Conservation (phyloP, 164 flowering plant species). For the Magnolia kwangsiensis region DNA sequence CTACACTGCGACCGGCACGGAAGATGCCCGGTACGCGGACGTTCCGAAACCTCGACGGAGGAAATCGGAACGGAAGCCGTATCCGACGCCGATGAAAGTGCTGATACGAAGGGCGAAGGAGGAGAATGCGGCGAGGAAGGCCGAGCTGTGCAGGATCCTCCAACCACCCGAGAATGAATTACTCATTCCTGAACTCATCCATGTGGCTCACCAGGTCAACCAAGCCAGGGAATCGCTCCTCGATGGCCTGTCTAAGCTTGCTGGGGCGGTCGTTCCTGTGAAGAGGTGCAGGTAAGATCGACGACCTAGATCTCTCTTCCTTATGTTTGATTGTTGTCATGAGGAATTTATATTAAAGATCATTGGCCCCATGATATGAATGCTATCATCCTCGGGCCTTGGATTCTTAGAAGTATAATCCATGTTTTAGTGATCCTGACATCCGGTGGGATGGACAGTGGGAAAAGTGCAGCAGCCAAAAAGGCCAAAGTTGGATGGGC, state of each 20-base stretch:
- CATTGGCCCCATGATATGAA: too few species aligned
- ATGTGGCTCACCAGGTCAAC: conserved; percentile 59
- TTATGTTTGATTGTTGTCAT: too few species aligned
- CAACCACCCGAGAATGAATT: conserved; percentile 67
- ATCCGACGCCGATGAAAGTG: conserved; percentile 63
- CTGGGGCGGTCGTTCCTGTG: conserved; percentile 33
- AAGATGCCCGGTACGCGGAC: conserved; percentile 32
- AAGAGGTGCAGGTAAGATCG: conserved; percentile 57
- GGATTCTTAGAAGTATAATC: too few species aligned
- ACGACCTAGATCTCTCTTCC: background rate
- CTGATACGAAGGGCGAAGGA: conserved; percentile 55
- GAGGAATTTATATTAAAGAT: too few species aligned
- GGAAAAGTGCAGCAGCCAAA: too few species aligned
- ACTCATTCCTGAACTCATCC: conserved; percentile 59
- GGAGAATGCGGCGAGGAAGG: conserved; percentile 44
- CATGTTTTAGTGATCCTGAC: too few species aligned
- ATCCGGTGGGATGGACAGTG: too few species aligned
- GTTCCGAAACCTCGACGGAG: conserved; percentile 43
- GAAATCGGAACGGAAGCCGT: conserved; percentile 68
- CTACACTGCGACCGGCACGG: background rate
- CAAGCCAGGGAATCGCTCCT: conserved; percentile 44
- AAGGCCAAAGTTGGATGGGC: too few species aligned
- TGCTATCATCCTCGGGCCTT: too few species aligned
- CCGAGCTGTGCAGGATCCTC: conserved; percentile 48
- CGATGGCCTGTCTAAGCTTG: conserved; percentile 45